phyloP scores from a whole-genome alignment of 768 basidiomycete genomes.

The Dendrothele bispora region DNA sequence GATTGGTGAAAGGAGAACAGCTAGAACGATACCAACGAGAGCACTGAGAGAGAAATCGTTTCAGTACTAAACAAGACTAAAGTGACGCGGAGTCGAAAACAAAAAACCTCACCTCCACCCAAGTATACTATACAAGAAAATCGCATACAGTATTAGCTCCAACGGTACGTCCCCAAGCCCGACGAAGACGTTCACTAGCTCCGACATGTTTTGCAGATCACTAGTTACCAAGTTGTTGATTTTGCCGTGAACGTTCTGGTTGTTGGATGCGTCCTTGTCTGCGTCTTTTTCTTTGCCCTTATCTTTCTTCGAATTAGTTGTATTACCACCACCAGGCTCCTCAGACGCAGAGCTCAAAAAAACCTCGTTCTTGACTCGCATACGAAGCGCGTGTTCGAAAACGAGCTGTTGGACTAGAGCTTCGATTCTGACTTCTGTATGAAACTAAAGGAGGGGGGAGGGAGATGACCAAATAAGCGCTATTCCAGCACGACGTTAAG shows the following conservation, averaged over 20 bases:
- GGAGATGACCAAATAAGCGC: background rate
- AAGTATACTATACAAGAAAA: background rate
- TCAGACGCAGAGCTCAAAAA: slow-evolving; percentile 4
- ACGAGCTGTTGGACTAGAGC: slow-evolving; percentile 20
- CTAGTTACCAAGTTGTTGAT: slow-evolving; percentile 61
- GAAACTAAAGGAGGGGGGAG: slow-evolving; percentile 3
- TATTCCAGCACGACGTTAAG: background rate
- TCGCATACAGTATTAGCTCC: background rate
- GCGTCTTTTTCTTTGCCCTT: too few species aligned
- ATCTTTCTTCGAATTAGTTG: slow-evolving; percentile 8
- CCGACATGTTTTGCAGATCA: slow-evolving; percentile 27
- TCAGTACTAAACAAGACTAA: background rate
- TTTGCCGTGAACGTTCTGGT: slow-evolving; percentile 39
- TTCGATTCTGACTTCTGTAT: slow-evolving; percentile 19
- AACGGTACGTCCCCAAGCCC: background rate
- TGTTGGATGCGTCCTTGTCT: too few species aligned
- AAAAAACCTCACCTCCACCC: slow-evolving; percentile 1
- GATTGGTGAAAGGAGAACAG: slow-evolving; percentile 39
- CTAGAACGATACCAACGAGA: slow-evolving; percentile 40
- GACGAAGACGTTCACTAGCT: background rate
- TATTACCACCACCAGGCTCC: background rate
- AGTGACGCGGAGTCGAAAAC: background rate
- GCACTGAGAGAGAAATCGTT: slow-evolving; percentile 21
- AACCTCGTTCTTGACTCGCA: slow-evolving; percentile 45
- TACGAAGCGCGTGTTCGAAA: slow-evolving; percentile 37